Base-by-base conservation (phyloP, 441 rosid species). In the Erodium trifolium region DNA sequence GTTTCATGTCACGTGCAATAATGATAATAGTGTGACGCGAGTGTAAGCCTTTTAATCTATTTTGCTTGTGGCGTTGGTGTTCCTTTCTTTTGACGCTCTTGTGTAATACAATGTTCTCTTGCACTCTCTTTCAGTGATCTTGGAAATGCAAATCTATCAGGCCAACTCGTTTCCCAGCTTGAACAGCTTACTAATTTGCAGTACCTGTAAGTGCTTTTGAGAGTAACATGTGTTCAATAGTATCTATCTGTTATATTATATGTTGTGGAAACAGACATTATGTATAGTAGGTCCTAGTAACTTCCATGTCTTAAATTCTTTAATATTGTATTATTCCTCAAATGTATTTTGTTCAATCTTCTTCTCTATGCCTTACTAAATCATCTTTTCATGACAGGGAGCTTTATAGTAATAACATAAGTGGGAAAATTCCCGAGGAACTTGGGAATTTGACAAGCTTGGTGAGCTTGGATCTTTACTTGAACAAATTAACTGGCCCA, bases 381-480 rank as follows among this genome's bases (percentile, higher is more conserved):
- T 19, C n/a, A 1, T 3, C 45, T 12, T 64, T 64, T 63, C 64
- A 18, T 72, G 65, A 78, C 90, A 91, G 97, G 87, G 93, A 87
- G 65, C 96, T 94, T 55, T 94, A 90, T 78, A 87, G 97, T 76
- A 94, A 94, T 72, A 90, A 90, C 78, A 84, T 94, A 70, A 90
- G 86, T 71, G 98, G 99, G 71, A 79, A 84, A 27, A 82, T 92
- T 72, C 98, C 98, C 31, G 82, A 83, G 78, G 94, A 92, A 78
- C 94, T 90, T 77, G 99, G 98, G 70, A 90, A 88, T 73, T 77
- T 94, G 87, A 88, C 93, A 69, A 88, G 72, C 81, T 80, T 94
- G 83, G 96, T 92, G 80, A 94, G 99, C 92, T 83, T 94, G 97
- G 99, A 92, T 88, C 98, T 94, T 72, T 94, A 94, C 88, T 72